Evolutionary conservation across 2,329 filamentous ascomycete genomes (phyloP), one percentile per base, ranked within the genome.

Genomic region (Stagonosporopsis tanaceti): DNA sequence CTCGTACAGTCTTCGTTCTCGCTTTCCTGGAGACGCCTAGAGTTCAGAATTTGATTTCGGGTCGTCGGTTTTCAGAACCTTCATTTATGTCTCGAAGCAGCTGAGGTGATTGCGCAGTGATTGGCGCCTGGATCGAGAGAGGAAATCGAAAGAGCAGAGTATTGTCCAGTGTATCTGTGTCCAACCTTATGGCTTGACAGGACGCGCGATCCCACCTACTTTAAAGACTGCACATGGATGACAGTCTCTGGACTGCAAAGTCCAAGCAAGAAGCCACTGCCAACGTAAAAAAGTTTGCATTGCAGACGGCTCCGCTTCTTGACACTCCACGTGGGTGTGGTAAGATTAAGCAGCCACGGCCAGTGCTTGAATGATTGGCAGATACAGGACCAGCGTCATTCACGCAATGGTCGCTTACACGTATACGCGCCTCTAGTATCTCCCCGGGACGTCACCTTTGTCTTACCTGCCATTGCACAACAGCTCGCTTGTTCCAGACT

Each of bases 311-410:
- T 9, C n/a, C 12, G 27, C 17, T 15, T n/a, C 3, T 22, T 15
- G 8, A 25, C 6, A 15, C 15, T 11, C 27, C 27, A 28, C 35
- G 17, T 11, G 17, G 24, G 28, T 25, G 37, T 30, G 24, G 51
- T 48, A n/a, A 22, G 34, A 45, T 8, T 24, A 55, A 55, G 52
- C 52, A 55, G 38, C 17, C 30, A 15, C 30, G 22, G 9, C 9
- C 32, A 38, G 25, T 55, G 52, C 52, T 50, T 50, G 32, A 9
- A 14, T 20, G 32, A n/a, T 44, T 45, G 20, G 32, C 32, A 24
- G 11, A 45, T 34, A 39, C 44, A 50, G 32, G 39, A 28, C 25
- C 30, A 44, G 28, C 38, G n/a, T 35, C 51, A 45, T 24, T n/a
- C 27, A 20, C 2, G 32, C 14, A 20, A 24, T 30, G 37, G 15